phyloP scores from a whole-genome alignment of 176 grass and related monocot species.

The Raddia distichophylla region DNA sequence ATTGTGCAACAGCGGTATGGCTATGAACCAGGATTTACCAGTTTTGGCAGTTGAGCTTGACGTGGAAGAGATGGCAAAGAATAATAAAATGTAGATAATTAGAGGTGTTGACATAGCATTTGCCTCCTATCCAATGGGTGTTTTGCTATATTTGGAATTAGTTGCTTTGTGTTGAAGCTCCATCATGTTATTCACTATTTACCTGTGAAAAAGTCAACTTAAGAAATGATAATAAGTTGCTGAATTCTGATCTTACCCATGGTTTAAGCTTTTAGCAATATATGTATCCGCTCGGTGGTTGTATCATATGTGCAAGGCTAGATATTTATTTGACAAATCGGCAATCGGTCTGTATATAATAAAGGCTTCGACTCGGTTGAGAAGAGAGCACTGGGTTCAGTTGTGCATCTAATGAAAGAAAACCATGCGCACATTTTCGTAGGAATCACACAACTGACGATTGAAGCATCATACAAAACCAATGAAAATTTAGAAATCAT shows the following conservation, averaged over 20 bases:
- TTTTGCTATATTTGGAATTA: conserved; percentile 31
- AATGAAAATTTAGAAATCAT: too few species aligned
- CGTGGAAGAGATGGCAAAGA: conserved; percentile 91
- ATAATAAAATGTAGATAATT: conserved; percentile 61
- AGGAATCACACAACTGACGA: too few species aligned
- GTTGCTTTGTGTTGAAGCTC: conserved; percentile 19
- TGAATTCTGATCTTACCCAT: neutral
- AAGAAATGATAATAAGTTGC: conserved; percentile 27
- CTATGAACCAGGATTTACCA: conserved; percentile 70
- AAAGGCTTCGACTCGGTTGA: neutral
- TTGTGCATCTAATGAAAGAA: too few species aligned
- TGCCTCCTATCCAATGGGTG: neutral
- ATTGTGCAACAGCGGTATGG: conserved; percentile 50
- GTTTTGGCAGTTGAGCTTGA: conserved; percentile 90
- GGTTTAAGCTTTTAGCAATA: neutral
- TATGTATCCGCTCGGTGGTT: neutral
- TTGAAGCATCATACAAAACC: too few species aligned
- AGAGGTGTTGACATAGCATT: conserved; percentile 31
- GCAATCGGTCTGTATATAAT: neutral
- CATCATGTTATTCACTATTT: neutral
- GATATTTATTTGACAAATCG: neutral
- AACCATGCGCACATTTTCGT: too few species aligned
- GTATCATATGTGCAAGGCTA: neutral
- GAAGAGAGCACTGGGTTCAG: too few species aligned
- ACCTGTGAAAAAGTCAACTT: conserved; percentile 32